Evolutionary conservation across 2,329 filamentous ascomycete genomes (phyloP).

Genomic region (Sordariomycetes sp.): DNA sequence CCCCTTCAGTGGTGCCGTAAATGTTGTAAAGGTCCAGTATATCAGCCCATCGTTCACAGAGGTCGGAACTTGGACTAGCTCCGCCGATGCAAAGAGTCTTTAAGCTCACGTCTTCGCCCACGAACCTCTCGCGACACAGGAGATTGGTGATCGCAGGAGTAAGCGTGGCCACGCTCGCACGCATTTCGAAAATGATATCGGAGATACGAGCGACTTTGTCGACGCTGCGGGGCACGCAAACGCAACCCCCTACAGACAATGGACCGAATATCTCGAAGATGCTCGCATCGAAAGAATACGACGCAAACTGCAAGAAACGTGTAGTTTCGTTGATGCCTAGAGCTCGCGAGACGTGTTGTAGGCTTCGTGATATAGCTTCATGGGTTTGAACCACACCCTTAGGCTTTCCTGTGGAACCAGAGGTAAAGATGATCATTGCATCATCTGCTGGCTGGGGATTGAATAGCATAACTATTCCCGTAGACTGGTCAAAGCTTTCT

Average conservation of each 20-base stretch:
- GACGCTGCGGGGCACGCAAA: constrained; percentile 24
- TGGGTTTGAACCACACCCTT: not conserved
- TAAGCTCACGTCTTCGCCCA: not conserved
- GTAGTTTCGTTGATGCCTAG: not conserved
- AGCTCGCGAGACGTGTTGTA: not conserved
- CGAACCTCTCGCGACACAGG: not conserved
- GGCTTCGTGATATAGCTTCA: not conserved
- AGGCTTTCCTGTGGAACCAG: not conserved
- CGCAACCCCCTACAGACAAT: constrained; percentile 34
- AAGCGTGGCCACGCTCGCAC: not conserved
- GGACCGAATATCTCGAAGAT: constrained; percentile 45
- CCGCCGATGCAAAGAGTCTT: not conserved
- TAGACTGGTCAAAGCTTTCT: not conserved
- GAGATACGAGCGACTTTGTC: not conserved
- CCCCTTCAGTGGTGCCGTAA: not conserved
- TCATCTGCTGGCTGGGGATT: not conserved
- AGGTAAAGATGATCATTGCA: not conserved
- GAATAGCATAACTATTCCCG: not conserved
- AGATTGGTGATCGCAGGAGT: not conserved
- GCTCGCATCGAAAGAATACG: constrained; percentile 44
- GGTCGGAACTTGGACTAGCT: not conserved
- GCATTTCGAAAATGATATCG: not conserved
- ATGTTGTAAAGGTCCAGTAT: not conserved
- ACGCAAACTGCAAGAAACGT: constrained; percentile 3
- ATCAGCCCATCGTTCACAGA: not conserved